These are phyloP conservation scores for Alternaria infectoria DNA, from an alignment of 2,329 filamentous ascomycete genomes.

Conservation along the genomic window DNA sequence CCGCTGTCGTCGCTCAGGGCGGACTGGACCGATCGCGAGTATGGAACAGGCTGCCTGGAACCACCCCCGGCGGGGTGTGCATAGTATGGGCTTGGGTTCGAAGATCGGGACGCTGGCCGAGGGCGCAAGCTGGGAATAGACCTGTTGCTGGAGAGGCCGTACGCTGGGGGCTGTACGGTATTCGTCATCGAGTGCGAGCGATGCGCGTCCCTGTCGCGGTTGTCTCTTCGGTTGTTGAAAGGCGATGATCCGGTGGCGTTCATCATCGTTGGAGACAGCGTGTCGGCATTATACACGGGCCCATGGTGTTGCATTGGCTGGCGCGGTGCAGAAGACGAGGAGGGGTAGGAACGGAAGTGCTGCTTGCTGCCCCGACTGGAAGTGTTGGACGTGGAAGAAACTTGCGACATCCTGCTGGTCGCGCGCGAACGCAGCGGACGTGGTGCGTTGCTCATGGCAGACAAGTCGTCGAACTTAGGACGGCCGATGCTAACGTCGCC, in stretches of 20 bases:
- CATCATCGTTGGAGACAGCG: slow-evolving; percentile 44
- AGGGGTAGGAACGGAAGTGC: slow-evolving; percentile 44
- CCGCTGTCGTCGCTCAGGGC: slow-evolving; percentile 51
- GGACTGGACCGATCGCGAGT: slow-evolving; percentile 53
- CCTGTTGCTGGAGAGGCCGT: slow-evolving; percentile 49
- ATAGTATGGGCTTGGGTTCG: slow-evolving; percentile 53
- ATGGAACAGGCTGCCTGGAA: slow-evolving; percentile 49
- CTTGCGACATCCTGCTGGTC: slow-evolving; percentile 48
- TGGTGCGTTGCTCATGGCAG: slow-evolving; percentile 47
- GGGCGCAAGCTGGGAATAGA: slow-evolving; percentile 55
- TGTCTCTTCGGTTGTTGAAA: slow-evolving; percentile 27
- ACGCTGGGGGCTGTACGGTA: slow-evolving; percentile 36
- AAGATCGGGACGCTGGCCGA: slow-evolving; percentile 43
- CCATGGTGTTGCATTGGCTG: slow-evolving; percentile 51
- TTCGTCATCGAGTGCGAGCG: slow-evolving; percentile 52
- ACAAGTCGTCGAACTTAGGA: slow-evolving; percentile 41
- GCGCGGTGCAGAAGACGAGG: slow-evolving; percentile 47
- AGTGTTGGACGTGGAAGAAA: slow-evolving; percentile 51
- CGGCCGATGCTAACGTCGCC: slow-evolving; percentile 50
- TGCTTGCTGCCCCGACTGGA: slow-evolving; percentile 48
- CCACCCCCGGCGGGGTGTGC: slow-evolving; percentile 27
- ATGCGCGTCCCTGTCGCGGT: slow-evolving; percentile 42
- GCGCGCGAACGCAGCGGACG: slow-evolving; percentile 42
- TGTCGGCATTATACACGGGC: slow-evolving; percentile 50
- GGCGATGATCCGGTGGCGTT: slow-evolving; percentile 40